A percentile compares a stretch with the other conserved stretches of the same genome.
Conservation (phyloP, 2,329 filamentous ascomycete species). For the Fusarium gaditjirri region DNA sequence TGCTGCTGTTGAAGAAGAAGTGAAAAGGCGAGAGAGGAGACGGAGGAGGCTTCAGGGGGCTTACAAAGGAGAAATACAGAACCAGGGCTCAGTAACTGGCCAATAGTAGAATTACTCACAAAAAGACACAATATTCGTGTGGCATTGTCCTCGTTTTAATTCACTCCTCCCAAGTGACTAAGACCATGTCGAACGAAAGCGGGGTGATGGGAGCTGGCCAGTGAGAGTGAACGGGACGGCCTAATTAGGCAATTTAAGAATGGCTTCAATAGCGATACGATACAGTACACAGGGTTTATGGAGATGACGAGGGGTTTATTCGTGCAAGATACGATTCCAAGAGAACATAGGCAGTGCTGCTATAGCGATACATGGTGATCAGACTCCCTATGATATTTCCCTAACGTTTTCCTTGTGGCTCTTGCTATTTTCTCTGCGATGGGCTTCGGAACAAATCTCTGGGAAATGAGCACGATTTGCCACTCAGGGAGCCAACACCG, state of each 20-base stretch:
- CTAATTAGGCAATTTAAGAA: slow-evolving; percentile 45
- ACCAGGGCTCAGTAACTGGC: background rate
- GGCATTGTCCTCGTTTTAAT: slow-evolving; percentile 9
- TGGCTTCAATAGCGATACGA: background rate
- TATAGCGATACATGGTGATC: background rate
- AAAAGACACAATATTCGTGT: background rate
- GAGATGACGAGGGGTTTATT: background rate
- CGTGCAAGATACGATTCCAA: background rate
- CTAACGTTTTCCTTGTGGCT: background rate
- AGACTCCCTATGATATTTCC: background rate
- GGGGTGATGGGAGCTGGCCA: slow-evolving; percentile 42
- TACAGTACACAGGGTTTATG: background rate
- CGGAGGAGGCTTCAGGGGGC: background rate
- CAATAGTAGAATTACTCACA: background rate
- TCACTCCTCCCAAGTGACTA: slow-evolving; percentile 2
- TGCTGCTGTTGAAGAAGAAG: slow-evolving; percentile 1
- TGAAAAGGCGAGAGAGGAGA: background rate
- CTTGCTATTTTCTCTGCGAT: background rate
- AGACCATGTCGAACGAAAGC: slow-evolving; percentile 20
- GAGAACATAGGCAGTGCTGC: background rate
- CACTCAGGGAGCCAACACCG: background rate
- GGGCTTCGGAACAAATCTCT: background rate
- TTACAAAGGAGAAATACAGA: background rate
- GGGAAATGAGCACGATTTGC: background rate
- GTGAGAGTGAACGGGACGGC: slow-evolving; percentile 42